Evolutionary conservation across 2,329 filamentous ascomycete genomes (phyloP), one percentile per base, ranked within the genome.

Genomic region (Nemania bipapillata): DNA sequence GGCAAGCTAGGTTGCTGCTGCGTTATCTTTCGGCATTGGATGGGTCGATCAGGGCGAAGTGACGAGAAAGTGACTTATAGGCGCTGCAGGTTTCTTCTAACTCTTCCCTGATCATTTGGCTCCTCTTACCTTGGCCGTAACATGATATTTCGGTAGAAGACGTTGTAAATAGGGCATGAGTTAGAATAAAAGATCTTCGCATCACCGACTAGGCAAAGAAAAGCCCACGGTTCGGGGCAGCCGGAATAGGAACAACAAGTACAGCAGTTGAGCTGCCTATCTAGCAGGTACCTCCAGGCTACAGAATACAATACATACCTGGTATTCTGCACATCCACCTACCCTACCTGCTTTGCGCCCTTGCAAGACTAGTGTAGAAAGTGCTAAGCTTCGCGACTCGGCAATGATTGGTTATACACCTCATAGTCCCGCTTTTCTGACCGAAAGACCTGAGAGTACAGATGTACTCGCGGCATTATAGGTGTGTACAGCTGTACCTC

Each of bases 381-480:
- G 67, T 69, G 15, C 66, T 56, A 57, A 63, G 68, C 65, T 65
- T 68, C 59, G 63, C 69, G 70, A 68, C 52, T 40, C 63, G 52
- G 6, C 17, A 26, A 56, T 71, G 63, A 74, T 73, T 75, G 70
- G 73, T 30, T 20, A 17, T 71, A 73, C 72, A 74, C 72, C 73
- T 72, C 32, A 4, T 2, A 12, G 40, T 5, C 60, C 67, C 64
- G 42, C 70, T 69, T 65, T 71, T 74, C 72, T 72, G 70, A 74
- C 74, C 73, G 72, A 76, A 73, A 68, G 68, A 28, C 50, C 22
- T 17, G 50, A 32, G 35, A 30, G 32, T 55, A 40, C 32, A 55
- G 9, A 53, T 15, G 11, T 20, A n/a, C 28, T 8, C 15, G 28
- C 11, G 20, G 20, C 4, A 40, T 26, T 7, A 28, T 26, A 30